Evolutionary conservation across 345 rosid genomes (phyloP).

Genomic region (Clausena lansium): DNA sequence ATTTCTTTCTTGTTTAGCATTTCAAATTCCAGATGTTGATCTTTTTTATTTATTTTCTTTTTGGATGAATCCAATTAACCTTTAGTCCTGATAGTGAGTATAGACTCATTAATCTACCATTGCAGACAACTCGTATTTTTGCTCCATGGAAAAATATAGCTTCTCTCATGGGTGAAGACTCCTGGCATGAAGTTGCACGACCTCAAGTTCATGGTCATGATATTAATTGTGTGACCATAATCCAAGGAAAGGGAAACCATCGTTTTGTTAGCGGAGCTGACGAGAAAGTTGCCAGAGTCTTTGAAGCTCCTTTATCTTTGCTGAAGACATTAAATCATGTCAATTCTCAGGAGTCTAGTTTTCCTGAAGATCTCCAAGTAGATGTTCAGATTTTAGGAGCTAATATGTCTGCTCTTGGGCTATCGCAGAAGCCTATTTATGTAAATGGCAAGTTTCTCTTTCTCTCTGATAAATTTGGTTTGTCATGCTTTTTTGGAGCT

Average conservation of each 20-base stretch:
- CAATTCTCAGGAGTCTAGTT: slow-evolving; percentile 40
- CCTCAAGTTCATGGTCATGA: slow-evolving; percentile 99
- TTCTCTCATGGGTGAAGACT: slow-evolving; percentile 31
- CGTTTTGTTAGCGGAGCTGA: slow-evolving; percentile 97
- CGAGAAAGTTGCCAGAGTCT: slow-evolving; percentile 92
- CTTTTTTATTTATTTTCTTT: not conserved
- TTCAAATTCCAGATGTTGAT: not conserved
- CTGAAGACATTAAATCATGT: slow-evolving; percentile 74
- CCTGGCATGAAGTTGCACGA: slow-evolving; percentile 90
- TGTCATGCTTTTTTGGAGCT: not conserved
- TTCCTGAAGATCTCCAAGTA: slow-evolving; percentile 50
- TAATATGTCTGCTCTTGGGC: slow-evolving; percentile 93
- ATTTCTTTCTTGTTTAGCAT: not conserved
- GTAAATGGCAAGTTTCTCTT: slow-evolving; percentile 45
- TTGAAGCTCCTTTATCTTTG: slow-evolving; percentile 89
- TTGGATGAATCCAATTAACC: not conserved
- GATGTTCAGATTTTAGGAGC: slow-evolving; percentile 87
- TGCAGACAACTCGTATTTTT: slow-evolving; percentile 80
- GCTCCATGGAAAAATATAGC: slow-evolving; percentile 70
- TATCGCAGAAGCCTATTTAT: slow-evolving; percentile 96
- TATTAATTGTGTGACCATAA: slow-evolving; percentile 72
- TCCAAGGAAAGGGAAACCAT: slow-evolving; percentile 83
- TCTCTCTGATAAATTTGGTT: not conserved
- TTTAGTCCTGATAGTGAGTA: not conserved
- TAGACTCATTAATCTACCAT: not conserved